Evolutionary conservation across 2,329 filamentous ascomycete genomes (phyloP), one percentile per base, ranked within the genome.

Genomic region (Thelonectria discophora): DNA sequence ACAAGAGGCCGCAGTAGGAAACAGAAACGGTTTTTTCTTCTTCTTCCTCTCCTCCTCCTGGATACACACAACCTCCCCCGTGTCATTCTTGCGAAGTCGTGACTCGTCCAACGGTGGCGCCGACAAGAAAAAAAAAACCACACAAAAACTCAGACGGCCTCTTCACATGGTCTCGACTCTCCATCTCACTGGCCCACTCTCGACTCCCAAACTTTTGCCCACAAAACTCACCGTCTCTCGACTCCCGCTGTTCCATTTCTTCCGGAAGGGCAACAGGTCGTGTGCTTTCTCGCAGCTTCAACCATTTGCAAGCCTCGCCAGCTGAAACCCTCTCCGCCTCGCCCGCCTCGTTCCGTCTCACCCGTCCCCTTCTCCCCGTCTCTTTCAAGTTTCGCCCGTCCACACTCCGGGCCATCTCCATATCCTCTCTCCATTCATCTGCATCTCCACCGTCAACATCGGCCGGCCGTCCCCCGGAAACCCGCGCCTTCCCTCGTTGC

Each of bases 221-320:
- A 70, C 70, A 71, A 69, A 72, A 69, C 63, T 55, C 61, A 63
- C 50, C 52, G 55, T 63, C 67, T 52, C 27, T n/a, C n/a, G n/a
- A n/a, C n/a, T n/a, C n/a, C n/a, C n/a, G n/a, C n/a, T n/a, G n/a
- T 48, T 65, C 54, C 52, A 45, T 65, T 56, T 55, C 50, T 42
- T 71, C 74, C 66, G 69, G 72, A 76, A 75, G 64, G 76, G 76
- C 62, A 78, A 77, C 63, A 75, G 75, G 74, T 78, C 76, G 77
- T 77, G 76, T 78, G 76, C 75, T 68, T 72, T 65, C 65, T 62
- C 55, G 51, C 63, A 65, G 65, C 68, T 64, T 67, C 68, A 66
- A 58, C 59, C 7, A 4, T 24, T 24, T 24, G 24, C 24, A 7
- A 24, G 24, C 24, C 24, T 24, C 24, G 24, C 7, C n/a, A n/a